Percentiles rank a stretch among this genome's conserved stretches.
These are phyloP conservation scores for Parafenestella ontariensis DNA, from an alignment of 2,329 filamentous ascomycete species.

Conservation along the genomic window DNA sequence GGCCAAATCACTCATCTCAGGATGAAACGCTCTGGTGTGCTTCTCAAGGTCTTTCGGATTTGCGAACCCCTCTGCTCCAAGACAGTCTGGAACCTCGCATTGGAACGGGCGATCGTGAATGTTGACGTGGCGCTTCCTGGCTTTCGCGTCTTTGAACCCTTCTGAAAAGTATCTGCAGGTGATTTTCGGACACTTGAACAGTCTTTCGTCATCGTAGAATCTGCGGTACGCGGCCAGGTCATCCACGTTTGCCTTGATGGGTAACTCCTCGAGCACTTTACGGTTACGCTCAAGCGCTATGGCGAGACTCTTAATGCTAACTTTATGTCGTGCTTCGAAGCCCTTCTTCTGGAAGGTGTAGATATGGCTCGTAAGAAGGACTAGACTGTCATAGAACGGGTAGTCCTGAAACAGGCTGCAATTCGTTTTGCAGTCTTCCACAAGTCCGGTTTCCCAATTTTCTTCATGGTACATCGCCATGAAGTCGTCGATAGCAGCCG, in stretches of 20 bases:
- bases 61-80: slow-evolving; percentile 49
- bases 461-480: slow-evolving; percentile 24
- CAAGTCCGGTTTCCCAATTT: slow-evolving; percentile 17
- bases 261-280: slow-evolving; percentile 36
- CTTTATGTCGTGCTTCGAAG: slow-evolving; percentile 34
- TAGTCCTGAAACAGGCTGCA: slow-evolving; percentile 21
- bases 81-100: slow-evolving; percentile 48
- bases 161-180: slow-evolving; percentile 54
- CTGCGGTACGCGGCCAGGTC: slow-evolving; percentile 17
- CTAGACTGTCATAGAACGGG: slow-evolving; percentile 27
- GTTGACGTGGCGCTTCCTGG: slow-evolving; percentile 47
- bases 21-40: slow-evolving; percentile 33
- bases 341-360: slow-evolving; percentile 40
- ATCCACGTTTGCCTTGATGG: slow-evolving; percentile 7
- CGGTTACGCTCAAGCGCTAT: slow-evolving; percentile 37
- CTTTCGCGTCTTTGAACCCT: slow-evolving; percentile 46
- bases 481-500: slow-evolving; percentile 29
- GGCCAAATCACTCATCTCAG: slow-evolving; percentile 32
- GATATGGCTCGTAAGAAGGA: slow-evolving; percentile 40
- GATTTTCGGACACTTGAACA: slow-evolving; percentile 54
- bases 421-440: slow-evolving; percentile 18
- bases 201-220: slow-evolving; percentile 48
- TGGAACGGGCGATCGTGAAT: slow-evolving; percentile 53
- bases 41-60: slow-evolving; percentile 49
- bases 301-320: slow-evolving; percentile 39